Conservation (phyloP, 768 basidiomycete genomes). For the Sarcodon sp. region DNA sequence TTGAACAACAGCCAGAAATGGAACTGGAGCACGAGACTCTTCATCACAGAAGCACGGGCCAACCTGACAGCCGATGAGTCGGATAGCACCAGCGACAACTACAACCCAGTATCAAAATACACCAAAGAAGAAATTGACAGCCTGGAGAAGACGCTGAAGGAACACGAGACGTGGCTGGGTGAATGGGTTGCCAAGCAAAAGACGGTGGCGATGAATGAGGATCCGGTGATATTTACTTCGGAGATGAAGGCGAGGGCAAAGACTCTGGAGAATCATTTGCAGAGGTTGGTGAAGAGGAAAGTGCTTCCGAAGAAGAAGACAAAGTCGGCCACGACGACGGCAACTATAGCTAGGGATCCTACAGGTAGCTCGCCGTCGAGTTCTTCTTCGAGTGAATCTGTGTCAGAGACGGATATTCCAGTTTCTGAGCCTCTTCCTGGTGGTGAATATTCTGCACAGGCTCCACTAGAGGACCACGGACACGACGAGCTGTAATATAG, state of each 20-base stretch:
- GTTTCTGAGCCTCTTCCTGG: no score
- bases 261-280: slow-evolving; percentile 63
- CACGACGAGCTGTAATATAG: no score
- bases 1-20: slow-evolving; percentile 77
- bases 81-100: slow-evolving; percentile 22
- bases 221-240: slow-evolving; percentile 75
- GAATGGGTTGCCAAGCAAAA: slow-evolving; percentile 78
- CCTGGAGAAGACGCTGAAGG: slow-evolving; percentile 65
- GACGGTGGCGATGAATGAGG: slow-evolving; percentile 53
- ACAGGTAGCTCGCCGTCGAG: no score
- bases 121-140: slow-evolving; percentile 74
- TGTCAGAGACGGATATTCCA: no score
- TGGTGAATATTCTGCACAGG: no score
- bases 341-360: no score
- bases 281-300: slow-evolving; percentile 57
- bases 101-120: slow-evolving; percentile 55
- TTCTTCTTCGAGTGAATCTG: no score
- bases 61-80: slow-evolving; percentile 57
- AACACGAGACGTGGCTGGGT: slow-evolving; percentile 77
- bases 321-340: no score
- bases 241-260: slow-evolving; percentile 83
- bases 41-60: slow-evolving; percentile 66
- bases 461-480: no score
- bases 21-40: slow-evolving; percentile 82
- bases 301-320: slow-evolving; percentile 38